A percentile compares a stretch with the other conserved stretches of the same genome.
Conservation (phyloP, 805 yeast species). For the Kazachstania africana region DNA sequence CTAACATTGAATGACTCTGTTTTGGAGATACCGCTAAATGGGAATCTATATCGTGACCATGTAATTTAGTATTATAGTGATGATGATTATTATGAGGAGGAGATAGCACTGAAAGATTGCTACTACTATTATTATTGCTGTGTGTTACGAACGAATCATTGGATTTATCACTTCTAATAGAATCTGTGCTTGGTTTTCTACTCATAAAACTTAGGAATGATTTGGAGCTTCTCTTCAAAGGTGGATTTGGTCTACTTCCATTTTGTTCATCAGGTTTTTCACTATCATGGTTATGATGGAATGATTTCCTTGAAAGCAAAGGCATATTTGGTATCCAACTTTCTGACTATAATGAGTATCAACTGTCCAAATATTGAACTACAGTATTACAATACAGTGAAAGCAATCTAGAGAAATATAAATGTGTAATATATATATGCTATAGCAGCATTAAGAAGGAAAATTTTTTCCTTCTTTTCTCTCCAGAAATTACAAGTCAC, state of each 20-base stretch:
- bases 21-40: conserved; percentile 12
- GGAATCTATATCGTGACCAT: neutral
- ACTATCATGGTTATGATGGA: conserved; percentile 7
- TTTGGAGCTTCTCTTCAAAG: conserved; percentile 15
- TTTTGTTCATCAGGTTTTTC: neutral
- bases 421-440: too few species aligned
- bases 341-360: too few species aligned
- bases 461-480: too few species aligned
- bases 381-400: too few species aligned
- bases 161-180: conserved; percentile 22
- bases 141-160: conserved; percentile 10
- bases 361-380: too few species aligned
- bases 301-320: conserved; percentile 21
- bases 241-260: conserved; percentile 1
- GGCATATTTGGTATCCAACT: conserved; percentile 22
- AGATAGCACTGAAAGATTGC: conserved; percentile 1
- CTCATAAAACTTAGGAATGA: conserved; percentile 23
- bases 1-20: conserved; percentile 45
- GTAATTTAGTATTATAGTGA: neutral
- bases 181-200: conserved; percentile 22
- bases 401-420: too few species aligned
- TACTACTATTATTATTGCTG: neutral
- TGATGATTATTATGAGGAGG: neutral
- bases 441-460: too few species aligned
- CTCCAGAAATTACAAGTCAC: too few species aligned